A percentile compares a stretch with the other conserved stretches of the same genome.
phyloP scores from a whole-genome alignment of 108 stramenopile genomes.

The Schizochytrium sp. region DNA sequence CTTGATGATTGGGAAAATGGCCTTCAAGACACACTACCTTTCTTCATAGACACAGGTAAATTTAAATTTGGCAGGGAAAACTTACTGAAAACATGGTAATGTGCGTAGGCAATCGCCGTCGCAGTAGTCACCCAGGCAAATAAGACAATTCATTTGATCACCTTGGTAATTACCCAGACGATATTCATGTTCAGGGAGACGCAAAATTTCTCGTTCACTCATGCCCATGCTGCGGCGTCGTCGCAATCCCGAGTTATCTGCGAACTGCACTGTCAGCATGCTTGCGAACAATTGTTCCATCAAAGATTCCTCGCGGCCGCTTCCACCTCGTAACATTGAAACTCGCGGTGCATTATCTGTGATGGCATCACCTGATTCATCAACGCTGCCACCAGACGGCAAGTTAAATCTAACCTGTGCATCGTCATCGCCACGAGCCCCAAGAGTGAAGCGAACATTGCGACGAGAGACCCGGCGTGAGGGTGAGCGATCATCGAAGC shows the following conservation, averaged over 20 bases:
- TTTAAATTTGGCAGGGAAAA: not conserved
- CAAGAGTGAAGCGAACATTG: not conserved
- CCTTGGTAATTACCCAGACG: not conserved
- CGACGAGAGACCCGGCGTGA: not conserved
- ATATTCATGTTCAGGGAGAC: conserved; percentile 12
- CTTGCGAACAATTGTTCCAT: not conserved
- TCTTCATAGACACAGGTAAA: too few relatives aligned
- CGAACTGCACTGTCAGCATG: not conserved
- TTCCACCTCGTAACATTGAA: not conserved
- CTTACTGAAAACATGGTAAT: conserved; percentile 25
- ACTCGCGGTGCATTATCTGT: not conserved
- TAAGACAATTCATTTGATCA: not conserved
- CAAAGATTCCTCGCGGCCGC: not conserved
- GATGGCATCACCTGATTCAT: not conserved
- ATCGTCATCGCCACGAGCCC: not conserved
- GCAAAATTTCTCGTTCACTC: conserved; percentile 3
- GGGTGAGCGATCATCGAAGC: not conserved
- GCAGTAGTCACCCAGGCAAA: not conserved
- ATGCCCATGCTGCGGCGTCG: conserved; percentile 12
- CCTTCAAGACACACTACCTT: too few relatives aligned
- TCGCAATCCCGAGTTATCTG: not conserved
- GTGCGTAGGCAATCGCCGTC: conserved; percentile 18
- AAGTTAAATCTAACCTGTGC: not conserved
- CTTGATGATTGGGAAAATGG: too few relatives aligned
- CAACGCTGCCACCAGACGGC: not conserved